These are phyloP conservation scores for Camelina laxa DNA, from an alignment of 345 rosid genomes.

Conservation along the genomic window DNA sequence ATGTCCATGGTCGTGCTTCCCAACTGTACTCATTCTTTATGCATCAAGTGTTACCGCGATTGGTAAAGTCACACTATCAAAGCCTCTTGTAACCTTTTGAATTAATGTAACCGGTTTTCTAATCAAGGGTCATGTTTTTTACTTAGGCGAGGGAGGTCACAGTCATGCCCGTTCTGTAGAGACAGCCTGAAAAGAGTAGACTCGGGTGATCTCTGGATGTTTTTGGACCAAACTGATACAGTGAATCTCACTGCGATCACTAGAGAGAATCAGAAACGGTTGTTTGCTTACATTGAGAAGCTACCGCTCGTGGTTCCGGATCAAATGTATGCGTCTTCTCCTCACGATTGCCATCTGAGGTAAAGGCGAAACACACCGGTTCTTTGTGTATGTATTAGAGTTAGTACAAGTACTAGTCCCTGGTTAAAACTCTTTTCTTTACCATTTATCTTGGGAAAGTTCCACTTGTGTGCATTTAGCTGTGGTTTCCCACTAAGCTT, in stretches of 20 bases:
- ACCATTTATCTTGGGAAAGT: conserved; percentile 7
- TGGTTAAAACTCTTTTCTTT: background rate
- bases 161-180: conserved; percentile 84
- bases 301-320: conserved; percentile 70
- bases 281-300: conserved; percentile 69
- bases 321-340: conserved; percentile 45
- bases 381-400: conserved; percentile 39
- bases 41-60: conserved; percentile 66
- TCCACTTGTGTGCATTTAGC: conserved; percentile 23
- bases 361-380: conserved; percentile 37
- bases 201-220: conserved; percentile 75
- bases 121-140: conserved; percentile 4
- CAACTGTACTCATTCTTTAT: conserved; percentile 74
- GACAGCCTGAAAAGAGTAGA: conserved; percentile 64
- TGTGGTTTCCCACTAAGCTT: conserved; percentile 12
- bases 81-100: background rate
- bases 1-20: conserved; percentile 67
- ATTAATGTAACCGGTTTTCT: conserved; percentile 1
- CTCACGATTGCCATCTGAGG: conserved; percentile 55
- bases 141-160: conserved; percentile 67
- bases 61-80: conserved; percentile 52
- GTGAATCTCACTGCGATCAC: conserved; percentile 49
- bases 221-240: conserved; percentile 52
- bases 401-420: conserved; percentile 5
- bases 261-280: conserved; percentile 58